A percentile compares a stretch with the other conserved stretches of the same genome.
Conservation (phyloP, 345 rosid genomes). For the Isatis tinctoria region DNA sequence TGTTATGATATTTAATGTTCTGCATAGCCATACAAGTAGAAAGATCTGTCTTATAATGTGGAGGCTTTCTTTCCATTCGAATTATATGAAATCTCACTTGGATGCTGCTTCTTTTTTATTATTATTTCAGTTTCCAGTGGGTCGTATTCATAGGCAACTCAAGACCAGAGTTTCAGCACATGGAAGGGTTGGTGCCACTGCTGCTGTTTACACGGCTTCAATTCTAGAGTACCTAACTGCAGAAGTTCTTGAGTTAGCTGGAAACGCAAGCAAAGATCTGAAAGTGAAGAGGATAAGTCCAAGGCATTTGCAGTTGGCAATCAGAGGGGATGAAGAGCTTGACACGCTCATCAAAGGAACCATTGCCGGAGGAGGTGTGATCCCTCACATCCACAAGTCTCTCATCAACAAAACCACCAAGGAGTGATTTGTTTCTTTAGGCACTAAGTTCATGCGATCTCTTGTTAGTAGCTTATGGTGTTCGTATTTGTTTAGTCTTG, state of each 20-base stretch:
- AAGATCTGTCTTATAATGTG: not conserved
- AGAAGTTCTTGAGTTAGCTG: slow-evolving; percentile 74
- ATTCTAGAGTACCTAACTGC: slow-evolving; percentile 76
- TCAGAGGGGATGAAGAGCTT: slow-evolving; percentile 61
- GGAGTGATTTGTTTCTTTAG: slow-evolving; percentile 37
- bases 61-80: not conserved
- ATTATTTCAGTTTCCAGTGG: slow-evolving; percentile 60
- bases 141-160: slow-evolving; percentile 72
- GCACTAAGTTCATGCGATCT: not conserved
- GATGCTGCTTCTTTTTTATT: not conserved
- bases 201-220: slow-evolving; percentile 76
- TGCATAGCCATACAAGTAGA: not conserved
- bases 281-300: slow-evolving; percentile 75
- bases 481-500: slow-evolving; percentile 11
- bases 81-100: not conserved
- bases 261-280: slow-evolving; percentile 77
- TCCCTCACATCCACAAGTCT: slow-evolving; percentile 91
- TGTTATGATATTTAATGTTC: not conserved
- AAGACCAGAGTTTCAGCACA: slow-evolving; percentile 54
- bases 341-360: slow-evolving; percentile 80
- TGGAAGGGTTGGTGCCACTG: slow-evolving; percentile 81
- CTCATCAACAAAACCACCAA: slow-evolving; percentile 80
- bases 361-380: slow-evolving; percentile 78
- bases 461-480: slow-evolving; percentile 16
- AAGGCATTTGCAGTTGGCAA: slow-evolving; percentile 59